Evolutionary conservation across 495 filamentous ascomycete species (phyloP), one percentile per base, ranked within the genome.

Genomic region (Peziza echinospora): DNA sequence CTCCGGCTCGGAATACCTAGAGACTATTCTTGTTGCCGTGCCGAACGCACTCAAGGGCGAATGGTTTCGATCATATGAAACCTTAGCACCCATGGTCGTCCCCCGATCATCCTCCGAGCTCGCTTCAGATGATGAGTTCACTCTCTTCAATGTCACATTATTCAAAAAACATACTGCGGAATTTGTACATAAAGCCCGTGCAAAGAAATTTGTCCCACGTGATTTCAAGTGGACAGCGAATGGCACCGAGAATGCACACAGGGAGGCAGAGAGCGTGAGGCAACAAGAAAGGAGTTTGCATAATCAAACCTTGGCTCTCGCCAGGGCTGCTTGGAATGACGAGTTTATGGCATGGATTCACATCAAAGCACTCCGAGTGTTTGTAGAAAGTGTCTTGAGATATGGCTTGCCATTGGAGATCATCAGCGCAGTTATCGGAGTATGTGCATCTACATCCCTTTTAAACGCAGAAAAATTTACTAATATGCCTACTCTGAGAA

Each of bases 321-420:
- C 77, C 6, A 69, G 83, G 50, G 91, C 82, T 19, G 83, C 81
- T 23, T 96, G 87, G 72, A 84, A 84, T 53, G 91, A 97, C 62
- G 75, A 76, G 43, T 84, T 91, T 49, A 93, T 93, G 84, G 78
- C 84, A 47, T 91, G 83, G 86, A 67, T 85, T 9, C 91, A 96
- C 61, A 81, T 89, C 13, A 67, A 94, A 58, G 79, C 86, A 5
- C 65, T 97, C 51, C 69, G 89, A 39, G 85, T 97, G 28, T 97
- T 94, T 62, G 89, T 97, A 17, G 89, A 97, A 70, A 93, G 85
- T 9, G 86, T 96, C 17, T 65, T 96, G 58, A 72, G 89, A 50
- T 97, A 96, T 61, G 89, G 89, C 5, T 59, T 97, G 50, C 89
- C 89, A 25, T 61, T 92, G 53, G 77, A 84, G 54, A 94, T 84